Evolutionary conservation across 208 protist genomes (phyloP).

Genomic region (Herpetomonas samuelpessoai): DNA sequence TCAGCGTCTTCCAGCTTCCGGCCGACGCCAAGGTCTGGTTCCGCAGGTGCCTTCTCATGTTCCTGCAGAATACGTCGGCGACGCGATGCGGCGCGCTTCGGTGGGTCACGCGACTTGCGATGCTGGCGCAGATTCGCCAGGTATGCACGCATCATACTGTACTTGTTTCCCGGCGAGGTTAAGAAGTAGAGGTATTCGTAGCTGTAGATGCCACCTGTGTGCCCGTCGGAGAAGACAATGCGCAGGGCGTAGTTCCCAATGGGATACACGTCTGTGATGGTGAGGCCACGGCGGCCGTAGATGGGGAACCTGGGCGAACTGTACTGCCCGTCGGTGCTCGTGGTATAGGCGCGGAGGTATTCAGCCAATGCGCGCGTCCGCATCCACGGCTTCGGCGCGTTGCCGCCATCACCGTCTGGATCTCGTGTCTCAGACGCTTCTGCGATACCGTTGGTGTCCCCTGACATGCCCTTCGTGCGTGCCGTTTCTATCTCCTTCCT

Average conservation of each 20-base stretch:
- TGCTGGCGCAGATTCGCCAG: constrained; percentile 40
- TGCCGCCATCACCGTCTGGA: neutral
- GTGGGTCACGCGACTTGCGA: constrained; percentile 67
- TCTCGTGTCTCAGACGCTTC: neutral
- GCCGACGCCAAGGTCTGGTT: neutral
- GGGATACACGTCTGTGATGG: constrained; percentile 67
- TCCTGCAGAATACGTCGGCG: neutral
- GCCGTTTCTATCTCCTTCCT: too few species aligned
- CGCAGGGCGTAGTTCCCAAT: constrained; percentile 86
- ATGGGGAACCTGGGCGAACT: constrained; percentile 40
- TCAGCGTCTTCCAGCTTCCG: neutral
- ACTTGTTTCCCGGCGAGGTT: constrained; percentile 46
- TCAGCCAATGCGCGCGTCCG: constrained; percentile 69
- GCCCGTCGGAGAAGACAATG: constrained; percentile 83
- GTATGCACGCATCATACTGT: constrained; percentile 78
- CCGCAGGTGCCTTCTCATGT: neutral
- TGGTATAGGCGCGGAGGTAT: constrained; percentile 79
- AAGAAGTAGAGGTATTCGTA: constrained; percentile 85
- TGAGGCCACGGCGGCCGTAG: constrained; percentile 79
- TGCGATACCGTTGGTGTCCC: neutral
- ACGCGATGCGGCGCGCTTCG: constrained; percentile 44
- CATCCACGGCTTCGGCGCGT: constrained; percentile 8
- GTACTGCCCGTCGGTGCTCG: constrained; percentile 76
- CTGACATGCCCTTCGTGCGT: too few species aligned
- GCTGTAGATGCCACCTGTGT: constrained; percentile 80